Base-by-base conservation (phyloP, 805 yeast species). In the Zygosaccharomyces lentus region DNA sequence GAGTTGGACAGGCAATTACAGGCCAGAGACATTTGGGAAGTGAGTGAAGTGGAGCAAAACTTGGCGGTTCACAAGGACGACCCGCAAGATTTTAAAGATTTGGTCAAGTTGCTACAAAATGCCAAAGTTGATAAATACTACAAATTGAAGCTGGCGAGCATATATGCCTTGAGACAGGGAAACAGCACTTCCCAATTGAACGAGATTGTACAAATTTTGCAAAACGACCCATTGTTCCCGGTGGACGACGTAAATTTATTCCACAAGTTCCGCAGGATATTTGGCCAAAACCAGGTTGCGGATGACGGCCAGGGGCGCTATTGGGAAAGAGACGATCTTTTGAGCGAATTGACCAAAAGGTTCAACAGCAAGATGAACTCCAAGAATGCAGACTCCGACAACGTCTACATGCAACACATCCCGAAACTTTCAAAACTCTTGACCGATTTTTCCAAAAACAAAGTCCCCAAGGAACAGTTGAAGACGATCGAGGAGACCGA, bases 31-130 rank as follows among this genome's bases (percentile, higher is more conserved):
- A 70, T 91, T 43, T 86, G 96, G 84, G 87, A 83, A 48, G 77
- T 89, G 2, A 84, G 96, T 51, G 97, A 91, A 66, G 70, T 90
- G 37, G 96, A 93, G 66, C 99, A 93, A 66, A 78, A 82, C 34
- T 71, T 93, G 48, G 81, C 88, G 1, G 81, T 90, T 49, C 78
- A 73, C 47, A 82, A 78, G 40, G 74, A 74, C 38, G 84, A 81
- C 54, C 66, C 72, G 34, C 58, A 65, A 0, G 89, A 89, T 56
- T 72, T 78, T 23, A 66, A 72, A 37, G 78, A 76, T 36, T 59
- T 91, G 47, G 74, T 79, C 48, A 72, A 72, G 34, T 52, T 86
- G n/a, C 55, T 91, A n/a, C 55, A 50, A 13, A 54, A 63, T n/a
- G 61, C 71, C 2, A 71, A 74, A 10, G 53, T 80, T 12, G 65